Base-by-base conservation (phyloP, 2,329 filamentous ascomycete species). In the Lizonia empirigonia region DNA sequence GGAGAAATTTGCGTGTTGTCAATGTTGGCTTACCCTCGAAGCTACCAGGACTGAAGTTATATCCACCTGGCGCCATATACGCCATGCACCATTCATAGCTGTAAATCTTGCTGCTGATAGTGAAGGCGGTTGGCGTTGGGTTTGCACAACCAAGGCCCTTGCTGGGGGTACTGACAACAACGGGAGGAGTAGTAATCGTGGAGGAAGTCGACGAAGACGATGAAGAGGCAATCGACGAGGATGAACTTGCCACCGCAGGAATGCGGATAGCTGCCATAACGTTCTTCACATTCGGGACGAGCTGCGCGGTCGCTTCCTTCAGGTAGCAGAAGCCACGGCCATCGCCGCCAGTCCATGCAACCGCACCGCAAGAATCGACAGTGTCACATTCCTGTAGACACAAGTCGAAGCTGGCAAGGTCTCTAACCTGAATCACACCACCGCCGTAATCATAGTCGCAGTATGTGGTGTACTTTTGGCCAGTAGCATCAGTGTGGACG, bases 281-380 rank as follows among this genome's bases (percentile, higher is more conserved):
- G 13, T 41, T 41, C 1, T 41, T 41, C 1, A 27, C 26, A 16
- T 41, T 41, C 2, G 12, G 29, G 18, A 41, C 19, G 13, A 16
- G 18, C 2, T 6, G 19, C 3, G 15, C 23, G 7, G 19, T 41
- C 13, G 38, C 38, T 18, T 41, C 38, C 27, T 41, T 41, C 12
- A 41, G 8, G 38, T 41, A 41, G 18, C 38, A 41, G 38, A 41
- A 41, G 12, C 38, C 38, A 23, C 38, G 38, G 16, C 19, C 38
- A 33, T 41, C 19, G 7, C 38, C 38, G 19, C 38, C 38, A 33
- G 38, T 41, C 38, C 38, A 41, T 1, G 27, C 38, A 9, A 33
- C 27, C 2, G 38, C 38, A 41, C 38, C 38, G 10, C 38, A 41
- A 13, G 13, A 7, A 22, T 19, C 26, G 18, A 41, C 7, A 16